A percentile compares a stretch with the other conserved stretches of the same genome.
Evolutionary conservation across 768 basidiomycete species (phyloP).

Genomic region (Pleurotus salmoneostramineus): DNA sequence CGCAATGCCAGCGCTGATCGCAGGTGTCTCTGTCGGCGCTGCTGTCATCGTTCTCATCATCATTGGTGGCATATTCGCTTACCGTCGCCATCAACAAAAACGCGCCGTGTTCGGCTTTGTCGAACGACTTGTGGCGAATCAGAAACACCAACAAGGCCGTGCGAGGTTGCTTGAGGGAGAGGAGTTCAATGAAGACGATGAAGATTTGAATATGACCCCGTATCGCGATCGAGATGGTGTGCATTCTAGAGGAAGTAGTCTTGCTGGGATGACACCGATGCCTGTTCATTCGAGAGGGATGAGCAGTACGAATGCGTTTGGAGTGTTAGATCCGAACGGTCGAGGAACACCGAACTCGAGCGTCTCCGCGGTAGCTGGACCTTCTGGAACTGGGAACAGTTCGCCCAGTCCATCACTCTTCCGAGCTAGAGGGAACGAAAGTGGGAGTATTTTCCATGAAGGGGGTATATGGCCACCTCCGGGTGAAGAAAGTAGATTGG

Average conservation of each 20-base stretch:
- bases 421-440: conserved; percentile 32
- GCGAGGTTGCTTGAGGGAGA: conserved; percentile 10
- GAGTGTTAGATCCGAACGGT: background rate
- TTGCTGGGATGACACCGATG: background rate
- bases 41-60: background rate
- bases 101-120: conserved; percentile 4
- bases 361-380: background rate
- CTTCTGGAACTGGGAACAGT: background rate
- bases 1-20: conserved; percentile 5
- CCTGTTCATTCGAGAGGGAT: background rate
- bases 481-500: conserved; percentile 22
- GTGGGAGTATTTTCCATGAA: conserved; percentile 45
- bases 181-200: conserved; percentile 7
- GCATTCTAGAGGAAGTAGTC: background rate
- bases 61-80: conserved; percentile 4
- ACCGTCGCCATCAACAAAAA: conserved; percentile 2
- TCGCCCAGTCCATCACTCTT: conserved; percentile 33
- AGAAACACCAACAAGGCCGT: conserved; percentile 1
- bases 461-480: conserved; percentile 42
- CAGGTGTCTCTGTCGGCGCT: conserved; percentile 1
- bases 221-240: background rate
- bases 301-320: background rate
- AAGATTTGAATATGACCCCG: background rate
- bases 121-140: conserved; percentile 1
- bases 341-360: background rate